Percentiles rank a stretch among this genome's conserved stretches.
phyloP scores from a whole-genome alignment of 371 early-diverging fungal species.

The Mortierella sp. region DNA sequence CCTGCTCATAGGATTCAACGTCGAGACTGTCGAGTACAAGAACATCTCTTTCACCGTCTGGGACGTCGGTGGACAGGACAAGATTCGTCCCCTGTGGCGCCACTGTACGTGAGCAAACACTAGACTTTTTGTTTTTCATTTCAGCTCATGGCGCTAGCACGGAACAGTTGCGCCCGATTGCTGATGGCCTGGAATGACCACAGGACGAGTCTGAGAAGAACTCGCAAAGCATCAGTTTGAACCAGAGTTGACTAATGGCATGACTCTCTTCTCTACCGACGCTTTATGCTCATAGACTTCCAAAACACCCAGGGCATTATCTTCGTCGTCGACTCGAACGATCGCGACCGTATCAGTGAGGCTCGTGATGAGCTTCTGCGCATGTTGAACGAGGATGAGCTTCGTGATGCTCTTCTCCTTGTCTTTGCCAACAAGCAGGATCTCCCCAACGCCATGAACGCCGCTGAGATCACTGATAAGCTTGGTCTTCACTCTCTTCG shows the following conservation, averaged over 20 bases:
- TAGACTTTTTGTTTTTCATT: too few relatives aligned
- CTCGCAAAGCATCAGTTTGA: too few relatives aligned
- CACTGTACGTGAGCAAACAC: constrained; percentile 67
- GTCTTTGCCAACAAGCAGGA: constrained; percentile 95
- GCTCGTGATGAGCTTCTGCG: constrained; percentile 90
- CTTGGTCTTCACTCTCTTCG: constrained; percentile 85
- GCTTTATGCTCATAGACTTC: constrained; percentile 80
- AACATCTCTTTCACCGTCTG: constrained; percentile 97
- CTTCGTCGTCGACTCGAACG: constrained; percentile 95
- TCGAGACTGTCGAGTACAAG: constrained; percentile 97
- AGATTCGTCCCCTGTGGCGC: constrained; percentile 94
- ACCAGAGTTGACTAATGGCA: too few relatives aligned
- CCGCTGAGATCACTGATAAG: constrained; percentile 87
- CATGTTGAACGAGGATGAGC: constrained; percentile 91
- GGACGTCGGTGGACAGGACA: constrained; percentile 98
- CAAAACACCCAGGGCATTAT: constrained; percentile 93
- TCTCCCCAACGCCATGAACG: constrained; percentile 88
- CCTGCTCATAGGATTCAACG: constrained; percentile 98
- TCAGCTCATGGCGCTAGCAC: too few relatives aligned
- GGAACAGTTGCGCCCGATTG: neutral
- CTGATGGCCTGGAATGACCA: neutral
- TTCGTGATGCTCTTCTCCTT: constrained; percentile 82
- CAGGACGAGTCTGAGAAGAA: too few relatives aligned
- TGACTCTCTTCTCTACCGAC: too few relatives aligned
- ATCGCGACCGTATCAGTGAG: constrained; percentile 89